Percentiles rank a stretch among this genome's conserved stretches.
These are phyloP conservation scores for Arachnopeziza araneosa DNA, from an alignment of 2,329 filamentous ascomycete genomes.

Conservation along the genomic window DNA sequence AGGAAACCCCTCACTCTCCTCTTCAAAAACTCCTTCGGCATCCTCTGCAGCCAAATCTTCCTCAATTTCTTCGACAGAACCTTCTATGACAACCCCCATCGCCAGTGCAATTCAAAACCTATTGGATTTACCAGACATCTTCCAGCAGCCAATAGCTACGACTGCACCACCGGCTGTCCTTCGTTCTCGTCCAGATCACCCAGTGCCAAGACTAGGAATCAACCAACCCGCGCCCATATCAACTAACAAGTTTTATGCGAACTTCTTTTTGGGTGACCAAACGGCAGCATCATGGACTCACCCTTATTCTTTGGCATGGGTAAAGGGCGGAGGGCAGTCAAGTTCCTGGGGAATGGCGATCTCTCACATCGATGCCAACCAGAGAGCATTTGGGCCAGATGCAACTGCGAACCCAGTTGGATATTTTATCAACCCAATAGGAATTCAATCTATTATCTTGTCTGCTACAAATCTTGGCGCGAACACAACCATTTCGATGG, in stretches of 20 bases:
- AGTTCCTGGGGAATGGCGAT: constrained; percentile 73
- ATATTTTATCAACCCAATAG: constrained; percentile 78
- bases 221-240: constrained; percentile 44
- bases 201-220: constrained; percentile 50
- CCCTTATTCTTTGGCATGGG: constrained; percentile 67
- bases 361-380: constrained; percentile 63
- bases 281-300: constrained; percentile 65
- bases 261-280: constrained; percentile 73
- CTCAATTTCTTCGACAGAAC: neutral
- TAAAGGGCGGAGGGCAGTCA: constrained; percentile 54
- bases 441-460: constrained; percentile 74
- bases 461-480: constrained; percentile 69
- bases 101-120: neutral
- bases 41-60: neutral
- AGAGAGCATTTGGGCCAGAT: constrained; percentile 62
- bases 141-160: constrained; percentile 48
- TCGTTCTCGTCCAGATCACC: constrained; percentile 47
- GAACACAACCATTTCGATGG: constrained; percentile 50
- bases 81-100: neutral
- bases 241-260: constrained; percentile 79
- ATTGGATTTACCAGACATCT: constrained; percentile 41
- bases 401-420: constrained; percentile 50
- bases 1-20: neutral
- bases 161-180: constrained; percentile 46
- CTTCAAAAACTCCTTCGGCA: neutral